Evolutionary conservation across 768 basidiomycete species (phyloP).

Genomic region (Tylopilus subfusipes): DNA sequence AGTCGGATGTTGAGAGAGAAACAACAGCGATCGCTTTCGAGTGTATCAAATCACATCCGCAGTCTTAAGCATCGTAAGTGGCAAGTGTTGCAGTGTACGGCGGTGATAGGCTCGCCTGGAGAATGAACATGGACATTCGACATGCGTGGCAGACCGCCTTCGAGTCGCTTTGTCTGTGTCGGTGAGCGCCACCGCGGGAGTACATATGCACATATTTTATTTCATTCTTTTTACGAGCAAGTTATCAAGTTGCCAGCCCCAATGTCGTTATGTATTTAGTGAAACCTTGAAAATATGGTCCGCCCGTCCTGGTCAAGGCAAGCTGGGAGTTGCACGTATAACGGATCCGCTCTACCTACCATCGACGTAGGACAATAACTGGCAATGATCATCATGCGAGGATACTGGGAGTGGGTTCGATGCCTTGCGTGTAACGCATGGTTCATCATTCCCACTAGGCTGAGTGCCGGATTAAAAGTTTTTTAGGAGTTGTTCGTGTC

Average conservation of each 20-base stretch:
- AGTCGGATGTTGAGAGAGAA: background rate
- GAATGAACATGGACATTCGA: background rate
- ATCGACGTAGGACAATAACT: background rate
- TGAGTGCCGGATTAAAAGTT: background rate
- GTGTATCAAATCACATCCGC: background rate
- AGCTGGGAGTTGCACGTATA: background rate
- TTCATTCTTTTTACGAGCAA: too few species aligned
- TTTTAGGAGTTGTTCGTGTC: background rate
- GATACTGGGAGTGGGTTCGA: conserved; percentile 3
- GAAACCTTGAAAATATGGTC: background rate
- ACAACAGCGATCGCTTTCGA: background rate
- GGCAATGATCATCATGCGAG: background rate
- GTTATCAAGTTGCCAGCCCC: too few species aligned
- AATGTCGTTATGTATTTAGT: background rate
- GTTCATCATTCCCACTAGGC: conserved; percentile 2
- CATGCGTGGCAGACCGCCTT: background rate
- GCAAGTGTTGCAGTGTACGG: background rate
- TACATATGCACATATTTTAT: too few species aligned
- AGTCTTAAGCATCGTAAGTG: background rate
- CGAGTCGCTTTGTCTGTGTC: too few species aligned
- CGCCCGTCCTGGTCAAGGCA: background rate
- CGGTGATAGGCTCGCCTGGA: background rate
- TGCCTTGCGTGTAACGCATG: conserved; percentile 12
- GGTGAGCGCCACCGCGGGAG: too few species aligned
- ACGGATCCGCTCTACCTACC: background rate